Evolutionary conservation across 2,329 filamentous ascomycete species (phyloP).

Genomic region (Ophiostoma ips): DNA sequence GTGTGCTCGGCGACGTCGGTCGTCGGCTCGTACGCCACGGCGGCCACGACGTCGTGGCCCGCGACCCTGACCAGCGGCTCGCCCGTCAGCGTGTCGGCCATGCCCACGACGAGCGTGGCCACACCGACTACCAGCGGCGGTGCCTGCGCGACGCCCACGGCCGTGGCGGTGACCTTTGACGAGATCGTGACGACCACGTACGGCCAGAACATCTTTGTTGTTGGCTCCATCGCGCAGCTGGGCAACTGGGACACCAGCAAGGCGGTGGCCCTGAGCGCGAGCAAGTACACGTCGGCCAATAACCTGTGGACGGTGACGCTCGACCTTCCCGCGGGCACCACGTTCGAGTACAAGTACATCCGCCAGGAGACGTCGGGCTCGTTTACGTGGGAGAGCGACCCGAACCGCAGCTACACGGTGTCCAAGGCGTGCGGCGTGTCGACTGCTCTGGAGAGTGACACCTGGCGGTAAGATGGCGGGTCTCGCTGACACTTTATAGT

Average conservation of each 20-base stretch:
- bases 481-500: not conserved
- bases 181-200: constrained; percentile 40
- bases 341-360: constrained; percentile 56
- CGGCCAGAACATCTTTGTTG: constrained; percentile 53
- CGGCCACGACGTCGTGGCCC: constrained; percentile 5
- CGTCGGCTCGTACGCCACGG: constrained; percentile 36
- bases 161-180: constrained; percentile 42
- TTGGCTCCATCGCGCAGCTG: constrained; percentile 43
- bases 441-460: constrained; percentile 2
- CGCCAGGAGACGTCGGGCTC: constrained; percentile 39
- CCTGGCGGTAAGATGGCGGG: constrained; percentile 4
- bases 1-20: constrained; percentile 33
- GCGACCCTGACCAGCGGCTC: constrained; percentile 18
- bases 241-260: constrained; percentile 45
- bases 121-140: not conserved
- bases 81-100: not conserved
- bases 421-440: constrained; percentile 2
- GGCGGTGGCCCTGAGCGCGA: constrained; percentile 43
- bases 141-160: constrained; percentile 33
- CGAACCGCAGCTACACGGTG: constrained; percentile 30
- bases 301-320: constrained; percentile 48
- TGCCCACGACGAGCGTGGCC: not conserved
- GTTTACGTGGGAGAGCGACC: constrained; percentile 51
- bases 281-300: constrained; percentile 42
- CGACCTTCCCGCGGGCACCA: constrained; percentile 38